These are phyloP conservation scores for Sesbania bispinosa DNA, from an alignment of 306 rosid species.

Conservation along the genomic window DNA sequence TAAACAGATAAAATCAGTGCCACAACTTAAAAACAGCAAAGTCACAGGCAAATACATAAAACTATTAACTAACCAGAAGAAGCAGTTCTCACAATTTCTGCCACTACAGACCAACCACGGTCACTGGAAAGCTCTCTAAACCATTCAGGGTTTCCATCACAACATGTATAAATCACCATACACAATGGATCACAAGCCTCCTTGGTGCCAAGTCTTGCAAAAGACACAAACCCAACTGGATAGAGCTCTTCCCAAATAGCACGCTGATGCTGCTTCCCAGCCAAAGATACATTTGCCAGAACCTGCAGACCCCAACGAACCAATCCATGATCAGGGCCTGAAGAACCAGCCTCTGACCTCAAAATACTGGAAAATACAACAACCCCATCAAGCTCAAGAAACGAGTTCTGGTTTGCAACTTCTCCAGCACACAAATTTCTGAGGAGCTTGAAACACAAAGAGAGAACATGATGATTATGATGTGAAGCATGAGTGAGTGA, in stretches of 20 bases:
- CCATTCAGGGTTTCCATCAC: slow-evolving; percentile 51
- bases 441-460: slow-evolving; percentile 49
- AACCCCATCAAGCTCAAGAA: slow-evolving; percentile 55
- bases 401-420: slow-evolving; percentile 44
- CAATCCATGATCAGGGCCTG: slow-evolving; percentile 33
- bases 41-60: neutral
- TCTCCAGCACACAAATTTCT: slow-evolving; percentile 79
- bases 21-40: neutral
- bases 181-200: slow-evolving; percentile 66
- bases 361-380: slow-evolving; percentile 39
- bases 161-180: slow-evolving; percentile 59
- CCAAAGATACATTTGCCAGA: slow-evolving; percentile 74
- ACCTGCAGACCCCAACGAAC: slow-evolving; percentile 65
- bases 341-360: slow-evolving; percentile 28
- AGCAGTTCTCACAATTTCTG: slow-evolving; percentile 54
- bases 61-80: slow-evolving; percentile 50
- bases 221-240: slow-evolving; percentile 38
- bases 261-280: slow-evolving; percentile 58
- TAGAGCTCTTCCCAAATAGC: slow-evolving; percentile 55
- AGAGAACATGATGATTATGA: slow-evolving; percentile 12
- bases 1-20: neutral
- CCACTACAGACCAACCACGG: slow-evolving; percentile 44
- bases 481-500: neutral
- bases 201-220: slow-evolving; percentile 41
- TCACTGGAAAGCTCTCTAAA: slow-evolving; percentile 36